Conservation (phyloP, 2,329 filamentous ascomycete genomes). For the Didymella sp. region DNA sequence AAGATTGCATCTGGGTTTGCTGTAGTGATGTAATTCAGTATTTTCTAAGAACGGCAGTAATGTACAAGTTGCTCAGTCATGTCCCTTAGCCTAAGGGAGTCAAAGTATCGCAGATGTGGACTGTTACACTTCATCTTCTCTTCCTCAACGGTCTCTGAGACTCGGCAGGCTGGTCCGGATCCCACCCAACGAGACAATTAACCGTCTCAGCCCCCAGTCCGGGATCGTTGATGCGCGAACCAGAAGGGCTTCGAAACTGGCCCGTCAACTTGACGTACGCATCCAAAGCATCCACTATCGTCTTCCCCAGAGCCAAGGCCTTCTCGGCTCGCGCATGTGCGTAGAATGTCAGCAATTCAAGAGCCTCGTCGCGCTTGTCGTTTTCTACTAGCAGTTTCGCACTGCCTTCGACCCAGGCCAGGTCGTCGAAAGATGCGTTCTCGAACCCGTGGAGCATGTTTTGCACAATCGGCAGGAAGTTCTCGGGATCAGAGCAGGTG, state of each 20-base stretch:
- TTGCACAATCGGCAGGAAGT: conserved; percentile 33
- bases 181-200: conserved; percentile 40
- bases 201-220: conserved; percentile 40
- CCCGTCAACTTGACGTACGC: conserved; percentile 36
- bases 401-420: conserved; percentile 34
- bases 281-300: conserved; percentile 36
- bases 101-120: no score
- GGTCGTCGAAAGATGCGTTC: conserved; percentile 32
- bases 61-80: no score
- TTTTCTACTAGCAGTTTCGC: conserved; percentile 28
- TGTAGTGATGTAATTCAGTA: no score
- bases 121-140: neutral
- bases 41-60: no score
- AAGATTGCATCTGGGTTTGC: no score
- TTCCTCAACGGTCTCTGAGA: conserved; percentile 12
- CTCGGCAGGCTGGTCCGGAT: conserved; percentile 34
- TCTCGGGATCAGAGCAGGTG: conserved; percentile 38
- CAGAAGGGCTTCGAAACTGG: conserved; percentile 28
- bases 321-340: conserved; percentile 37
- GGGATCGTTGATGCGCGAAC: conserved; percentile 36
- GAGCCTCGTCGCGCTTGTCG: conserved; percentile 27
- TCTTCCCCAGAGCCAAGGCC: conserved; percentile 32
- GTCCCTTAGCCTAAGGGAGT: no score
- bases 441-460: conserved; percentile 40
- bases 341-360: conserved; percentile 35